Evolutionary conservation across 73 alveolate genomes (phyloP).

Genomic region (Symbiodinium pilosum): DNA sequence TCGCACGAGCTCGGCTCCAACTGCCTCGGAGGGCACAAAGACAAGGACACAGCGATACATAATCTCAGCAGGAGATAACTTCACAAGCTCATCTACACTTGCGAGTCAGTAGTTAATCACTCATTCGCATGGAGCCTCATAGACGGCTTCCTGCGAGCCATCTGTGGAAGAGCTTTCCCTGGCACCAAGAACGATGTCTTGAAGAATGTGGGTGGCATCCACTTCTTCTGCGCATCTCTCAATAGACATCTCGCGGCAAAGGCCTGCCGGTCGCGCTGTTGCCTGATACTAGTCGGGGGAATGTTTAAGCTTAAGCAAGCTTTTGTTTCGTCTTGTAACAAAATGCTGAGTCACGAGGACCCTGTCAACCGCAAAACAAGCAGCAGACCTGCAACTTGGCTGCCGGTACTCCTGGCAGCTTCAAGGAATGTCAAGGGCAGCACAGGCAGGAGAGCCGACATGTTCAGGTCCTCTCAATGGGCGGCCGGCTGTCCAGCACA

Average conservation of each 20-base stretch:
- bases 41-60: too few species aligned
- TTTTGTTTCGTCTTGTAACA: too few species aligned
- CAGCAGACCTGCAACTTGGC: constrained; percentile 17
- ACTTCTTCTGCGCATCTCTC: too few species aligned
- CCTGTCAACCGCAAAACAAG: neutral
- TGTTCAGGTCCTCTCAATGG: neutral
- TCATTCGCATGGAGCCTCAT: neutral
- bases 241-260: too few species aligned
- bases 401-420: constrained; percentile 54
- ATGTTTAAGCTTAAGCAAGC: too few species aligned
- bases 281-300: too few species aligned
- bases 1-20: constrained; percentile 74
- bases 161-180: neutral
- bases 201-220: too few species aligned
- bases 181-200: neutral
- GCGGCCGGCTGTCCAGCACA: constrained; percentile 77
- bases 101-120: neutral
- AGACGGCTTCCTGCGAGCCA: constrained; percentile 82
- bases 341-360: too few species aligned
- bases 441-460: neutral
- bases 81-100: neutral
- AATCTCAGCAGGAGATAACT: too few species aligned
- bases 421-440: too few species aligned
- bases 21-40: constrained; percentile 4
- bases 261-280: neutral